Conservation (phyloP, 1,139 yeast species). For the Barnettozyma hawaiiensis region DNA sequence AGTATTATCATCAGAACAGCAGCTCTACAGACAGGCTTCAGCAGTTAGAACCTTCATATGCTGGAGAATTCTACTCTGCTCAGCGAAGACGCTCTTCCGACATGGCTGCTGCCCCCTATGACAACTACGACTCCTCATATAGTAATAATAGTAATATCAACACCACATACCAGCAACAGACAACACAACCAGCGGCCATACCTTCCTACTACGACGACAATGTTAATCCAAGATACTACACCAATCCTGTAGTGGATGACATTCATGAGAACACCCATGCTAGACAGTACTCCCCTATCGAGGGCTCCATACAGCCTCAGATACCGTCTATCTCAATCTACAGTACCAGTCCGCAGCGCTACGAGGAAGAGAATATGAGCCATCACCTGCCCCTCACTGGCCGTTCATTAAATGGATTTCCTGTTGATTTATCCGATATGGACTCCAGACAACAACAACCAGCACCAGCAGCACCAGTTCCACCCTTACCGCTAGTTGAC, state of each 20-base stretch:
- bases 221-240: constrained; percentile 7
- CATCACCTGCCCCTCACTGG: constrained; percentile 12
- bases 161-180: neutral
- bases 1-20: constrained; percentile 7
- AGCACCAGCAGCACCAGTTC: too few relatives aligned
- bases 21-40: constrained; percentile 17
- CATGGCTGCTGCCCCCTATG: constrained; percentile 1
- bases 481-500: constrained; percentile 11
- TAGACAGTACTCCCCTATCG: constrained; percentile 24
- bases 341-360: neutral
- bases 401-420: constrained; percentile 24
- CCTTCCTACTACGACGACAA: neutral
- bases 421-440: constrained; percentile 20
- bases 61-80: constrained; percentile 10
- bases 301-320: constrained; percentile 12
- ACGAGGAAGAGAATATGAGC: constrained; percentile 14
- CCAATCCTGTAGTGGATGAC: constrained; percentile 10
- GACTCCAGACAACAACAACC: too few relatives aligned
- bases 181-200: neutral
- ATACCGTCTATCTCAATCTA: constrained; percentile 19
- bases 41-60: constrained; percentile 11
- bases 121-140: constrained; percentile 2
- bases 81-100: constrained; percentile 15
- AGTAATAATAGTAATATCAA: too few relatives aligned
- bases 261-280: constrained; percentile 1